Percentiles rank a stretch among this genome's conserved stretches.
These are phyloP conservation scores for Microsporum ferrugineum DNA, from an alignment of 2,329 filamentous ascomycete genomes.

Conservation along the genomic window DNA sequence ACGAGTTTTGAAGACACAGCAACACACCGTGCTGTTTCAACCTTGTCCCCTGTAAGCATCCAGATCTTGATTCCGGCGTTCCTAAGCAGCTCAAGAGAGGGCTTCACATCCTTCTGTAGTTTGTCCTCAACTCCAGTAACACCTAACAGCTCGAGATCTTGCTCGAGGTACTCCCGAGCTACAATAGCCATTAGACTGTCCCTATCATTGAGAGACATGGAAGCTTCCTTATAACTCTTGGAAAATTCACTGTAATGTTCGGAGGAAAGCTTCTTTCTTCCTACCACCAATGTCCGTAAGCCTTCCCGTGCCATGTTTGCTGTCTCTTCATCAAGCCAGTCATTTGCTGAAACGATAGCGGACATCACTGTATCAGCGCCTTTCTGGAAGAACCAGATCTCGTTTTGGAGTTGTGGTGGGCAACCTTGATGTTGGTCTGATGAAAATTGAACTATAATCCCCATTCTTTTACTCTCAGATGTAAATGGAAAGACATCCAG, in stretches of 20 bases:
- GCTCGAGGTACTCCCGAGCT: slow-evolving; percentile 70
- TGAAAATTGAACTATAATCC: slow-evolving; percentile 82
- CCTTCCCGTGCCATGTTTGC: slow-evolving; percentile 99
- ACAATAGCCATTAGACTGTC: slow-evolving; percentile 73
- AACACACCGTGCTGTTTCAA: slow-evolving; percentile 92
- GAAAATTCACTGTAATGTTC: slow-evolving; percentile 76
- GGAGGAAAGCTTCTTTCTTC: slow-evolving; percentile 70
- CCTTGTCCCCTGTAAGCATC: slow-evolving; percentile 99
- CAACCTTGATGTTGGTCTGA: slow-evolving; percentile 42
- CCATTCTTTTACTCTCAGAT: slow-evolving; percentile 96
- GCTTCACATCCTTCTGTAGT: slow-evolving; percentile 88
- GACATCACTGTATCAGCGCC: slow-evolving; percentile 97
- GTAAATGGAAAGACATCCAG: slow-evolving; percentile 96
- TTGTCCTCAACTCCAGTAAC: slow-evolving; percentile 98
- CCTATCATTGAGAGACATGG: slow-evolving; percentile 65
- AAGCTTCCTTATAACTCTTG: slow-evolving; percentile 62
- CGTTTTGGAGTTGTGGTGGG: slow-evolving; percentile 47
- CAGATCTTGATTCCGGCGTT: slow-evolving; percentile 99
- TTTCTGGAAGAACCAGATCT: slow-evolving; percentile 98
- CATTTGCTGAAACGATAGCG: slow-evolving; percentile 86
- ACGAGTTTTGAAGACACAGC: slow-evolving; percentile 92
- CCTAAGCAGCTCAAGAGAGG: slow-evolving; percentile 82
- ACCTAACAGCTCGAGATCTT: slow-evolving; percentile 81
- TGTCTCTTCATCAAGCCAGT: slow-evolving; percentile 98
- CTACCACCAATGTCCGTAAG: slow-evolving; percentile 83